Conservation (phyloP, 139 green algal species). For the Picochlorum sp. region DNA sequence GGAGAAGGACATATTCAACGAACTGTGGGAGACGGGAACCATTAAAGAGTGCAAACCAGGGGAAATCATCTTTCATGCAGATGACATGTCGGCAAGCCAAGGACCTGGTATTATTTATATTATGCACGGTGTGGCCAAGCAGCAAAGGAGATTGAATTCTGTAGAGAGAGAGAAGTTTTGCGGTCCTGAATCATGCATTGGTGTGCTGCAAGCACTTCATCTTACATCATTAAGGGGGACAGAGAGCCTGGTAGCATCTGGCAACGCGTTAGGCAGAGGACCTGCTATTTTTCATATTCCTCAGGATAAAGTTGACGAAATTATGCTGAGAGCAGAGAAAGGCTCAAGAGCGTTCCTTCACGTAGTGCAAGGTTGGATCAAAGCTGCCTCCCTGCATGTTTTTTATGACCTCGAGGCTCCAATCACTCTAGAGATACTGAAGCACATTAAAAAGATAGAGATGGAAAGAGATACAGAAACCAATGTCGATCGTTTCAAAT, state of each 20-base stretch:
- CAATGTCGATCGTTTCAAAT: too few relatives aligned
- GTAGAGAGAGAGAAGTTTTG: slow-evolving; percentile 33
- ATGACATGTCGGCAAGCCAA: background rate
- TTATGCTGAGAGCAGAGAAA: slow-evolving; percentile 5
- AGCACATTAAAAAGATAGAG: slow-evolving; percentile 22
- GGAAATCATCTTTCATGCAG: slow-evolving; percentile 7
- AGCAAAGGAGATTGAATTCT: slow-evolving; percentile 5
- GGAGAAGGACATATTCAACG: slow-evolving; percentile 12
- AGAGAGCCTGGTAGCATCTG: slow-evolving; percentile 36
- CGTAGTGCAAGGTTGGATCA: slow-evolving; percentile 21
- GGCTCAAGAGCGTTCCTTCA: background rate
- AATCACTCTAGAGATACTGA: slow-evolving; percentile 16
- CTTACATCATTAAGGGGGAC: slow-evolving; percentile 27
- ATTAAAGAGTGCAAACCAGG: slow-evolving; percentile 17
- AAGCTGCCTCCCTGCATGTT: slow-evolving; percentile 10
- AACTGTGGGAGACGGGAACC: slow-evolving; percentile 3
- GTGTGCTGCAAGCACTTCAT: slow-evolving; percentile 31
- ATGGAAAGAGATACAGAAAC: background rate
- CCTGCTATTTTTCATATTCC: slow-evolving; percentile 61
- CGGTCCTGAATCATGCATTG: slow-evolving; percentile 39
- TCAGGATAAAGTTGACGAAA: slow-evolving; percentile 19
- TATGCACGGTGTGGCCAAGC: slow-evolving; percentile 22
- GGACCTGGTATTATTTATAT: slow-evolving; percentile 16
- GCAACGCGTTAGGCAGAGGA: slow-evolving; percentile 68
- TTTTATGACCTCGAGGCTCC: slow-evolving; percentile 24